phyloP scores from a whole-genome alignment of 495 filamentous ascomycete genomes.

The Neurospora africana region DNA sequence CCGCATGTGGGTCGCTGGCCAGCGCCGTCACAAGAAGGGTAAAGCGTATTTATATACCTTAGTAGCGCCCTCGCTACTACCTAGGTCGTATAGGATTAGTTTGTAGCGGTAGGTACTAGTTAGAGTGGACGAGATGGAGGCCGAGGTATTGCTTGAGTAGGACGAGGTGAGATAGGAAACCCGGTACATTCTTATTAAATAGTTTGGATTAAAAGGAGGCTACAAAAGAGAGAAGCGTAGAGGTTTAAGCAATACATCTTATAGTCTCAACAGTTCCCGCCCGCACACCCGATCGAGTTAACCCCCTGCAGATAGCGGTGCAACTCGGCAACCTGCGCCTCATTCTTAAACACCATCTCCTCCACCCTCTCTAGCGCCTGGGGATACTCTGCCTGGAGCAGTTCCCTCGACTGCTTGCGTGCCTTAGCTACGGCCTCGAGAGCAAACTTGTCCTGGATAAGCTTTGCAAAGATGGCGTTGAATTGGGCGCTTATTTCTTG shows the following conservation, averaged over 20 bases:
- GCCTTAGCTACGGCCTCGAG: neutral
- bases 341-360: neutral
- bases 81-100: too few species aligned
- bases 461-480: neutral
- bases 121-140: conserved; percentile 21
- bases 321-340: neutral
- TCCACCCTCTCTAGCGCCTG: neutral
- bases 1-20: too few species aligned
- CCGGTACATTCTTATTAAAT: neutral
- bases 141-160: conserved; percentile 30
- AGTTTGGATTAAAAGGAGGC: neutral
- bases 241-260: neutral
- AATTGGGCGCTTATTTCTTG: neutral
- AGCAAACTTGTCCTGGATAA: neutral
- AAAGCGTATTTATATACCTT: too few species aligned
- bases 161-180: conserved; percentile 9
- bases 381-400: neutral
- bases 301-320: neutral
- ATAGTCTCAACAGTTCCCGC: neutral
- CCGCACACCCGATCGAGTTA: neutral
- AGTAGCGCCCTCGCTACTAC: too few species aligned
- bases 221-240: neutral
- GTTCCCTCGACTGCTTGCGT: neutral
- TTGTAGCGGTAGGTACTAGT: conserved; percentile 23
- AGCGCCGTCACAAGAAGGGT: too few species aligned